Evolutionary conservation across 495 filamentous ascomycete species (phyloP), one percentile per base, ranked within the genome.

Genomic region (Ramalina peruviana): DNA sequence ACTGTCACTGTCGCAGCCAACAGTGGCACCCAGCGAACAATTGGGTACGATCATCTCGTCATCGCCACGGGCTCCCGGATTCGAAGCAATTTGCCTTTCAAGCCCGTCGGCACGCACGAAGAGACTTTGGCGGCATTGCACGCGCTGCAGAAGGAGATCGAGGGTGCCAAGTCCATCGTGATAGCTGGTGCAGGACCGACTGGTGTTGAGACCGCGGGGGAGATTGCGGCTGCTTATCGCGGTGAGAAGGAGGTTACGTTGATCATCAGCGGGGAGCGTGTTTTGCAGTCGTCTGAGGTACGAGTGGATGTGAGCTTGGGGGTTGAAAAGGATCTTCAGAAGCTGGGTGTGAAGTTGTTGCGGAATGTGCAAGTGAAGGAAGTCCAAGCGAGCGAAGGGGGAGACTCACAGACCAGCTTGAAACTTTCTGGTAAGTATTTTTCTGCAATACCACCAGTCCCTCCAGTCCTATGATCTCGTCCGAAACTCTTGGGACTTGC

Each of bases 131-230:
- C 64, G 3, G 40, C 59, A 5, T 62, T 81, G 43, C 58, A 71
- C 42, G 53, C 59, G 3, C 67, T 73, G 27, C 73, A 73, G 41
- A 48, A 68, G 9, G 40, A 58, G 17, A 71, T 86, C 45, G 53
- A 65, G 4, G 51, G 36, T 1, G 82, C 82, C 19, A 72, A 76
- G 44, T 71, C 65, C 19, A 78, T 88, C 49, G 72, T 82, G 4
- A 62, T 86, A 40, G 79, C 69, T 6, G 86, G 86, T 27, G 85
- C 70, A 0, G 86, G 86, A 0, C 65, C 78, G 4, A 76, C 82
- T 3, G 85, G 81, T 11, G 72, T 86, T 40, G 81, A 85, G 54
- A 51, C 78, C 1, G 71, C 72, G 1, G 81, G 71, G 33, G 82
- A 85, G 61, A 57, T 82, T 19, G 75, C 69, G 5, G 69, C 45